Base-by-base conservation (phyloP, 345 rosid species). In the Microcos paniculata region DNA sequence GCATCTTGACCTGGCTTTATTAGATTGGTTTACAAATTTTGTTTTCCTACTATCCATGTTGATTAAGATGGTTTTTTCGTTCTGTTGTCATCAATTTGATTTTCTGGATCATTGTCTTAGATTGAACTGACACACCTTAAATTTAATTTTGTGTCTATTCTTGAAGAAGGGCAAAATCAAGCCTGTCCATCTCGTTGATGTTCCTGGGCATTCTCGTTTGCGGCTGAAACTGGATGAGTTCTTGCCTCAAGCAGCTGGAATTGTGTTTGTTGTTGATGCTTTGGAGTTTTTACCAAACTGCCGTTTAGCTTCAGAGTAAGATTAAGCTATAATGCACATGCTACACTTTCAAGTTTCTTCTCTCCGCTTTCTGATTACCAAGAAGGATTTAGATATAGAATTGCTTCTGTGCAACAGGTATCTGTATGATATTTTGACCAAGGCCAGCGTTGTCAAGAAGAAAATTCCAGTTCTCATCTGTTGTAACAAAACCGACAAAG, bases 151-250 rank as follows among this genome's bases (percentile, higher is more conserved):
- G 2, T 40, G 38, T 38, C 23, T 43, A 21, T 77, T 48, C 57
- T 70, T 79, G 58, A 77, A 87, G 98, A 88, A 84, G 58, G 91
- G 98, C 48, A 93, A 90, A 80, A 31, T 82, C 59, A 88, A 87
- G 79, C 96, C 93, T 55, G 87, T 93, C 65, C 98, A 90, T 86
- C 84, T 93, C 81, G 90, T 91, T 83, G 99, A 95, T 83, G 93
- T 95, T 82, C 98, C 99, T 61, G 99, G 99, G 38, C 97, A 93
- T 81, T 87, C 94, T 82, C 94, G 97, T 62, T 92, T 95, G 79
- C 90, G 86, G 78, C 83, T 92, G 42, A 90, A 95, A 81, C 84
- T 93, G 71, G 98, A 95, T 38, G 97, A 91, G 76, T 86, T 82
- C 79, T 84, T 91, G 82, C 93, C 89, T 69, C 92, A 87, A 77